Percentiles rank a stretch among this genome's conserved stretches.
Conservation (phyloP, 371 early-diverging fungal genomes). For the Amoeboaphelidium protococcarum region DNA sequence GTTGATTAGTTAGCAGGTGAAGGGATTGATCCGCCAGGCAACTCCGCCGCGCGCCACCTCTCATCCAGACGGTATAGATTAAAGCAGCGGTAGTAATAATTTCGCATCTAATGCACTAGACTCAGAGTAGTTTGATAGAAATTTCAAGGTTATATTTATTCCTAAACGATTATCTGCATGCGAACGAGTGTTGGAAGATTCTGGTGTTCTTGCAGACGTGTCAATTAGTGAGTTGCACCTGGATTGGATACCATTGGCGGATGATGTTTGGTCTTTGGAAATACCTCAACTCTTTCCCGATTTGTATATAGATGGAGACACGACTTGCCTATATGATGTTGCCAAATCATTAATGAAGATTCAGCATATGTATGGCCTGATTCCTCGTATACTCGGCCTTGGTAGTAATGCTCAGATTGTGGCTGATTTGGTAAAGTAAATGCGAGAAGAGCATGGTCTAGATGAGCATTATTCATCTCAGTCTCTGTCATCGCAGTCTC, state of each 20-base stretch:
- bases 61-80: too few species aligned
- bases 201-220: conserved; percentile 61
- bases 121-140: too few species aligned
- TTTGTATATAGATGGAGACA: conserved; percentile 64
- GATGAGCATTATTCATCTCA: conserved; percentile 11
- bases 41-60: too few species aligned
- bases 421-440: conserved; percentile 45
- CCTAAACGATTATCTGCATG: conserved; percentile 19
- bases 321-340: conserved; percentile 39
- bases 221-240: conserved; percentile 56
- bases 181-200: conserved; percentile 62
- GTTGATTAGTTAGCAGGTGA: too few species aligned
- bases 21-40: too few species aligned
- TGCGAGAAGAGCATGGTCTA: conserved; percentile 46
- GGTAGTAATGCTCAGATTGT: conserved; percentile 54
- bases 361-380: conserved; percentile 53
- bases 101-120: too few species aligned
- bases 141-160: too few species aligned
- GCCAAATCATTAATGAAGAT: conserved; percentile 61
- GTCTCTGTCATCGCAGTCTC: conserved; percentile 8
- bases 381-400: conserved; percentile 67
- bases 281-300: conserved; percentile 46
- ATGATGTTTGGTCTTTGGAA: conserved; percentile 70
- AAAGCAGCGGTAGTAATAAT: too few species aligned
- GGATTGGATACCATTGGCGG: conserved; percentile 69